Evolutionary conservation across 2,329 filamentous ascomycete genomes (phyloP).

Genomic region (Pyricularia grisea): DNA sequence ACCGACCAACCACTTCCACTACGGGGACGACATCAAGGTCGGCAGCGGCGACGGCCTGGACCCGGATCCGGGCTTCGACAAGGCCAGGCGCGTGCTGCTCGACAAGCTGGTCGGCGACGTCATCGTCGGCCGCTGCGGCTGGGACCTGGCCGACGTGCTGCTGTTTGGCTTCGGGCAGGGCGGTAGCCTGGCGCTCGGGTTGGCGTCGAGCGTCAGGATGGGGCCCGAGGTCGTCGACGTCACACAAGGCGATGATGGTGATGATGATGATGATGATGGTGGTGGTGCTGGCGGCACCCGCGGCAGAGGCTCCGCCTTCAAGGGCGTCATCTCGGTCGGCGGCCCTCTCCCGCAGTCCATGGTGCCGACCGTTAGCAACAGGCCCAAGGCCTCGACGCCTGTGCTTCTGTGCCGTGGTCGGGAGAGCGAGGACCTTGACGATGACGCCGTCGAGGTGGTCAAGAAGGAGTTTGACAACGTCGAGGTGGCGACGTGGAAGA

Average conservation of each 20-base stretch:
- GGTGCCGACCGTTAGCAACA: conserved; percentile 32
- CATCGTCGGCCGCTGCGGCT: conserved; percentile 48
- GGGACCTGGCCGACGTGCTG: conserved; percentile 48
- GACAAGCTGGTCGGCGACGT: conserved; percentile 39
- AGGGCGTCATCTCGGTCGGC: conserved; percentile 42
- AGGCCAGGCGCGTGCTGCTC: conserved; percentile 35
- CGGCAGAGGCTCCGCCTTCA: conserved; percentile 20
- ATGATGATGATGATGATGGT: too few relatives aligned
- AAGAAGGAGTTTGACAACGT: conserved; percentile 59
- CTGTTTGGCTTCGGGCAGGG: conserved; percentile 62
- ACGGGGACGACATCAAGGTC: conserved; percentile 57
- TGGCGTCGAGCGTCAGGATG: conserved; percentile 35
- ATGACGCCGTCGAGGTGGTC: conserved; percentile 52
- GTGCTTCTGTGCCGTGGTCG: conserved; percentile 52
- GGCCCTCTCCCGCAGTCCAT: conserved; percentile 45
- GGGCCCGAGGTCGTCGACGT: conserved; percentile 22
- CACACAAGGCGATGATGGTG: too few relatives aligned
- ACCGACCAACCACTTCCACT: conserved; percentile 40
- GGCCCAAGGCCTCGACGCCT: conserved; percentile 51
- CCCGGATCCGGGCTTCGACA: conserved; percentile 50
- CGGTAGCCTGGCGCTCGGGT: conserved; percentile 49
- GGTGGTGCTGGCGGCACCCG: background rate
- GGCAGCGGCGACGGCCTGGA: conserved; percentile 42
- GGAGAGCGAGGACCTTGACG: conserved; percentile 36
- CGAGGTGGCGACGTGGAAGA: conserved; percentile 57